Conservation (phyloP, 1,284 basidiomycete genomes). For the Schizophyllum amplum region DNA sequence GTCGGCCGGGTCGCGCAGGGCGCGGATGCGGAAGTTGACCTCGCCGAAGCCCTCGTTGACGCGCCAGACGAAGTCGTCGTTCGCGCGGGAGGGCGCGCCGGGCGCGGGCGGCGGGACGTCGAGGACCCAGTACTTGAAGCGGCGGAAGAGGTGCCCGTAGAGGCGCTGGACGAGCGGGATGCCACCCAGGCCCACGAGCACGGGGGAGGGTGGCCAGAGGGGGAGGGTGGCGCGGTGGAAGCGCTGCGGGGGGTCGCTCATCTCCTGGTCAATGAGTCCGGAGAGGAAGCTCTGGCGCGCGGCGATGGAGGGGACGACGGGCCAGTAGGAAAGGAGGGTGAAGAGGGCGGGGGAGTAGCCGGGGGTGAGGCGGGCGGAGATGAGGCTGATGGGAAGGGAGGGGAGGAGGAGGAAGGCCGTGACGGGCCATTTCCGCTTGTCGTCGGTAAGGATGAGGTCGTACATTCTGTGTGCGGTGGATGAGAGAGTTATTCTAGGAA, state of each 20-base stretch:
- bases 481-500: background rate
- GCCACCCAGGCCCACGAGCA: slow-evolving; percentile 44
- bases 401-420: slow-evolving; percentile 66
- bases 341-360: slow-evolving; percentile 29
- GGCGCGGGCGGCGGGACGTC: slow-evolving; percentile 25
- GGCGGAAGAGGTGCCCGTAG: slow-evolving; percentile 36
- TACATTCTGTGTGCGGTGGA: slow-evolving; percentile 37
- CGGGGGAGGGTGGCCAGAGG: slow-evolving; percentile 53
- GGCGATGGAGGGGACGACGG: slow-evolving; percentile 40
- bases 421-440: slow-evolving; percentile 62
- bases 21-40: slow-evolving; percentile 9
- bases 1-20: slow-evolving; percentile 7
- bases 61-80: slow-evolving; percentile 10
- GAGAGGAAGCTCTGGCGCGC: slow-evolving; percentile 14
- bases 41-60: slow-evolving; percentile 13
- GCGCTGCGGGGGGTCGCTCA: background rate
- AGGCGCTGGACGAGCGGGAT: slow-evolving; percentile 39
- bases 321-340: slow-evolving; percentile 53
- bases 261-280: slow-evolving; percentile 16
- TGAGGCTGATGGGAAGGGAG: slow-evolving; percentile 46
- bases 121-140: slow-evolving; percentile 39
- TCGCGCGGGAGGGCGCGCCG: slow-evolving; percentile 10
- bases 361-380: slow-evolving; percentile 47
- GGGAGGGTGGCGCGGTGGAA: slow-evolving; percentile 15
- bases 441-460: slow-evolving; percentile 51